phyloP scores from a whole-genome alignment of 352 stramenopile genomes.

The Phytophthora megakarya region DNA sequence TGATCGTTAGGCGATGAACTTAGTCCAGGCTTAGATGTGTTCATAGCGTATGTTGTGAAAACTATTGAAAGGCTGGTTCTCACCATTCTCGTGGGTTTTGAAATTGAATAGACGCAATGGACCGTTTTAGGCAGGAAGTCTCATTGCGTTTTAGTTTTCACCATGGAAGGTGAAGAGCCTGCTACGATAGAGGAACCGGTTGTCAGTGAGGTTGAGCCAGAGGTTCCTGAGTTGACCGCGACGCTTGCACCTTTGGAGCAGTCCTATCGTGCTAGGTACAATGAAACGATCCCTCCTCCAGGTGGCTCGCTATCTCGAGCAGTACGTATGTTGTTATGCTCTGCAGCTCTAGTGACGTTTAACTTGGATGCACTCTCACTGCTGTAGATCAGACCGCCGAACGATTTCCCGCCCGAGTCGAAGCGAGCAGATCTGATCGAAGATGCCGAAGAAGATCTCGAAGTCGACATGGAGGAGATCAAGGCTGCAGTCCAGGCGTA shows the following conservation, averaged over 20 bases:
- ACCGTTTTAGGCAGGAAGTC: neutral
- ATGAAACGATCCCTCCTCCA: conserved; percentile 60
- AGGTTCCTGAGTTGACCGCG: neutral
- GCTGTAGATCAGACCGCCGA: conserved; percentile 55
- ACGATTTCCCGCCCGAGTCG: conserved; percentile 72
- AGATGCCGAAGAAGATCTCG: conserved; percentile 71
- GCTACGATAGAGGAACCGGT: conserved; percentile 10
- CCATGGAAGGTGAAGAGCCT: conserved; percentile 19
- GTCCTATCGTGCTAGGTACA: conserved; percentile 52
- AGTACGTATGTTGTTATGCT: conserved; percentile 16
- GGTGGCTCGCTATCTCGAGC: conserved; percentile 44
- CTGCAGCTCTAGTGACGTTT: neutral
- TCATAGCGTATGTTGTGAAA: neutral
- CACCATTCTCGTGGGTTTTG: too few relatives aligned
- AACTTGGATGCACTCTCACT: neutral
- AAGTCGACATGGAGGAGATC: conserved; percentile 84
- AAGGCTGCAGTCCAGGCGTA: conserved; percentile 77
- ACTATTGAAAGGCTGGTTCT: too few relatives aligned
- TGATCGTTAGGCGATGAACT: neutral
- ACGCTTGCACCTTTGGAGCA: conserved; percentile 28
- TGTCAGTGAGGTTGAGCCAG: neutral
- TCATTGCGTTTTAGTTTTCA: too few relatives aligned
- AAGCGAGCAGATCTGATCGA: conserved; percentile 79
- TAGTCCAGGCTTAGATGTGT: conserved; percentile 3
- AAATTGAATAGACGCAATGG: neutral